Conservation (phyloP, 2,329 filamentous ascomycete species). For the Fusarium sp. region DNA sequence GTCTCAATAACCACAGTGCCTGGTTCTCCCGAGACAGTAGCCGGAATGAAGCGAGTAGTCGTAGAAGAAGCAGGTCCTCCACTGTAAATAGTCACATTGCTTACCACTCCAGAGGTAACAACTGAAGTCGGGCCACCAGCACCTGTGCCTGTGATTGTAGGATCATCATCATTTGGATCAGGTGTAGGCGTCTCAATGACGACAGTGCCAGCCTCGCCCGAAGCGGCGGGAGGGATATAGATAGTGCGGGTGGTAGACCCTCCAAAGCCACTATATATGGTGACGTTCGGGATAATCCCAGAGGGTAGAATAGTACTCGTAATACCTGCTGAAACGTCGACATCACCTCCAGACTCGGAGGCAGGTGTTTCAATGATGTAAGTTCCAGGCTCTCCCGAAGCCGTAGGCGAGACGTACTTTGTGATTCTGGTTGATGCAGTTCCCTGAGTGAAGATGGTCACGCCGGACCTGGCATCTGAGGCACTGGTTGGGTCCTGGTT, state of each 20-base stretch:
- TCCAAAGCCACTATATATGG: not conserved
- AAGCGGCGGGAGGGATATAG: constrained; percentile 8
- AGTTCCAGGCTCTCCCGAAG: too few species aligned
- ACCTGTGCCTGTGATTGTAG: not conserved
- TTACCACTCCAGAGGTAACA: not conserved
- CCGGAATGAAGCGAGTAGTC: constrained; percentile 3
- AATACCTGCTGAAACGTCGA: too few species aligned
- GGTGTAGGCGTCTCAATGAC: constrained; percentile 9
- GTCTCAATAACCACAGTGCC: constrained; percentile 28
- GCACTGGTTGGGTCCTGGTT: not conserved
- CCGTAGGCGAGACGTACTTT: too few species aligned
- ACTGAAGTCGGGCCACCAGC: not conserved
- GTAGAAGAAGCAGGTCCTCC: constrained; percentile 2
- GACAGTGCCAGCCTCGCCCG: constrained; percentile 6
- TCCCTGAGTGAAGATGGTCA: too few species aligned
- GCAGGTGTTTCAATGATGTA: too few species aligned
- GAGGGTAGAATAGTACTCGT: not conserved
- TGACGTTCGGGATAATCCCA: not conserved
- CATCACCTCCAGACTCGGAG: too few species aligned
- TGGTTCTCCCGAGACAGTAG: not conserved
- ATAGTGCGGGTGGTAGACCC: constrained; percentile 3
- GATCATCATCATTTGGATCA: not conserved
- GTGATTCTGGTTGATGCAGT: too few species aligned
- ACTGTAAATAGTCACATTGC: constrained; percentile 21
- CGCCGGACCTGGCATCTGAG: too few species aligned